Base-by-base conservation (phyloP, 345 rosid species). In the Populus davidiana region DNA sequence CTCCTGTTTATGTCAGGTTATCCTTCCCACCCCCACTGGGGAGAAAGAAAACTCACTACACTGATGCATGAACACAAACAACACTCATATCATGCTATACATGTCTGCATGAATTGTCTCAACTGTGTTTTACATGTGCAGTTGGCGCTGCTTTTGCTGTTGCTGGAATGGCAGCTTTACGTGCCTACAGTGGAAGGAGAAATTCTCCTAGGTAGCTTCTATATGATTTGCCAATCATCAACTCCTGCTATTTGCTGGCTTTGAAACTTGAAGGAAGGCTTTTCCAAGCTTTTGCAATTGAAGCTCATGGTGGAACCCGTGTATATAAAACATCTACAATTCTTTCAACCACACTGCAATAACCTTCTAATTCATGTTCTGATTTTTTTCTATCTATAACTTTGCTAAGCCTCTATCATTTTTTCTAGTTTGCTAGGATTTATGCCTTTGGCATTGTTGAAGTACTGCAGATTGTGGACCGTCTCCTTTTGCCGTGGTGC, bases 1-100 rank as follows among this genome's bases (percentile, higher is more conserved):
- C 89, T 91, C 65, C 67, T 91, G 49, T 83, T 93, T 79, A 89
- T 91, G 82, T 93, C 98, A 86, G 90, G 96, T 86, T 71, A 12
- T 44, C 23, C 25, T 38, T n/a, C 62, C 35, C 23, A 50, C 64
- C 25, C 69, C n/a, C 63, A 20, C 41, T 69, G 17, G 38, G 29
- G 27, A 9, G 9, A 56, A 56, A n/a, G 11, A 56, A 56, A 8
- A 8, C 13, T 3, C 59, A 52, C 29, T 23, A 11, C 76, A 8
- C 25, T 39, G 64, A 23, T 44, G 3, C 65, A 54, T 67, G 61
- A 27, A 62, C 49, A 49, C 63, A 25, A 41, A n/a, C 11, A 23
- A 25, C 10, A 62, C 71, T 76, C 18, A 14, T 29, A n/a, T n/a
- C 63, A n/a, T 59, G 29, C 6, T 59, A n/a, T 56, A n/a, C n/a